Evolutionary conservation across 1,139 yeast species (phyloP).

Genomic region (Wickerhamomyces sp.): DNA sequence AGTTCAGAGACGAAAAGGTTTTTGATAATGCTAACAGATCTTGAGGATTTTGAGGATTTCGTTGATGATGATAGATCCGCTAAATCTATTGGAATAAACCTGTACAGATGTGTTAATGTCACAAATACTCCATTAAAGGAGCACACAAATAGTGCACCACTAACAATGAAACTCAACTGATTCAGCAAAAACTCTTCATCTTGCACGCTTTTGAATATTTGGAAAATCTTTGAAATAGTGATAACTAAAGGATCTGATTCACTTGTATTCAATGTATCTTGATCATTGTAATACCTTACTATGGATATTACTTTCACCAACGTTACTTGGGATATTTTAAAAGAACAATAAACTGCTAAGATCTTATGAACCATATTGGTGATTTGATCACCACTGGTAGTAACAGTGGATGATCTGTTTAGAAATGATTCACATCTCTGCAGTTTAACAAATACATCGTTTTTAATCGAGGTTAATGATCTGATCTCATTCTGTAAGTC

Average conservation of each 20-base stretch:
- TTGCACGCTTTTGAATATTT: slow-evolving; percentile 14
- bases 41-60: slow-evolving; percentile 6
- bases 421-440: slow-evolving; percentile 10
- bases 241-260: slow-evolving; percentile 24
- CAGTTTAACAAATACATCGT: slow-evolving; percentile 19
- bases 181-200: slow-evolving; percentile 21
- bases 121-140: slow-evolving; percentile 25
- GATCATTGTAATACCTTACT: slow-evolving; percentile 1
- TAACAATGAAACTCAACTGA: slow-evolving; percentile 20
- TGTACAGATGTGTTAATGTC: slow-evolving; percentile 23
- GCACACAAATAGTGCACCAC: slow-evolving; percentile 20
- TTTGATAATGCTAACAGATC: slow-evolving; percentile 29
- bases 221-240: slow-evolving; percentile 18
- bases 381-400: neutral
- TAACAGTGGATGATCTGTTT: neutral
- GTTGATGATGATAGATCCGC: slow-evolving; percentile 7
- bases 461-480: slow-evolving; percentile 19
- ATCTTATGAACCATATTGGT: slow-evolving; percentile 3
- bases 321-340: slow-evolving; percentile 21
- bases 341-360: slow-evolving; percentile 19
- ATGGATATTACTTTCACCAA: slow-evolving; percentile 4
- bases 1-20: slow-evolving; percentile 61
- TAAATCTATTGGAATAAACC: slow-evolving; percentile 22
- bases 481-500: slow-evolving; percentile 16
- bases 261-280: slow-evolving; percentile 8